Evolutionary conservation across 2,329 filamentous ascomycete species (phyloP), one percentile per base, ranked within the genome.

Genomic region (Clarireedia sp.): DNA sequence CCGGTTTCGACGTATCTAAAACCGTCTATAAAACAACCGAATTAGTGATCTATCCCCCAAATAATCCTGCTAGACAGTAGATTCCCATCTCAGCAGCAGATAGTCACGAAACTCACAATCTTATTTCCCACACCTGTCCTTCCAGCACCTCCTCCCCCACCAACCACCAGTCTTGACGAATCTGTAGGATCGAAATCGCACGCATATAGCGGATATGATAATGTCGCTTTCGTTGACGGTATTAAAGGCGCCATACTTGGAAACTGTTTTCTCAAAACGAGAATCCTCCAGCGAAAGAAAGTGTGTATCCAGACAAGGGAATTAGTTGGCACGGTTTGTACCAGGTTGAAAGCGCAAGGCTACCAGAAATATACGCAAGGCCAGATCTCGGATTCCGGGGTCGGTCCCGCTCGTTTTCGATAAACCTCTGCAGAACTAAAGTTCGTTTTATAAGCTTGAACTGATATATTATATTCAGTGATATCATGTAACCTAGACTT

Each of bases 161-260:
- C 90, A 38, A 96, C 88, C 8, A 96, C 75, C 23, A 96, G 77
- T 60, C 85, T 84, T 60, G 81, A 81, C 57, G 85, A 79, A 73
- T 95, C 84, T 66, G 86, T 80, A 51, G 87, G 89, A 68, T 95
- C 90, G 71, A 95, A 96, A 67, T 90, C 90, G 69, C 90, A 87
- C 55, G 87, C 83, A 71, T 90, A 96, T 57, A 95, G 80, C 48
- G 91, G 91, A 71, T 92, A 96, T 56, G 83, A 81, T 61, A 95
- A 80, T 55, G 82, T 68, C 17, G 59, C 52, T 57, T 68, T 69
- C 36, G 68, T 66, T 6, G 59, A 64, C 19, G 64, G 57, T 29
- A 67, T 64, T 50, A 66, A 56, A 10, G 67, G 63, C 19, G 67
- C 62, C 68, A 70, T 69, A 2, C 2, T 59, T 9, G 9, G 44